Evolutionary conservation across 768 basidiomycete genomes (phyloP).

Genomic region (Termitomyces sp.): DNA sequence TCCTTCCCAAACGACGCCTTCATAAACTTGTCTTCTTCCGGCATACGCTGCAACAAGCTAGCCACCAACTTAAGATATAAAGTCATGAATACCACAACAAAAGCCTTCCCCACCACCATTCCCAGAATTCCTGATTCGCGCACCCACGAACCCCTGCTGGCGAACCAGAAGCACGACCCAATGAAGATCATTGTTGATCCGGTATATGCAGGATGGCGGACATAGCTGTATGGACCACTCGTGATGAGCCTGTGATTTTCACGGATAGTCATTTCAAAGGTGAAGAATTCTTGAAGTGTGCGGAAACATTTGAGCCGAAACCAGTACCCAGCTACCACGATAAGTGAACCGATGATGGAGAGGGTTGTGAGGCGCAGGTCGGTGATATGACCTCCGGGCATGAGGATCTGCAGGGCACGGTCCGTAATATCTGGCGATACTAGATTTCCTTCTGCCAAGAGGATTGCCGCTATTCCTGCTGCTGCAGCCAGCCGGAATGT

Average conservation of each 20-base stretch:
- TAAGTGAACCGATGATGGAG: constrained; percentile 28
- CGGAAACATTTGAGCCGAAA: constrained; percentile 39
- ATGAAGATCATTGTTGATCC: background rate
- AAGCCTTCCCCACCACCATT: background rate
- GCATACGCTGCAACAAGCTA: no score
- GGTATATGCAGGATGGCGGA: background rate
- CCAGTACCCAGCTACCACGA: constrained; percentile 26
- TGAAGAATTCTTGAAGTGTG: constrained; percentile 34
- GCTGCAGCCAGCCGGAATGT: background rate
- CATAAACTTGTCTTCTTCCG: no score
- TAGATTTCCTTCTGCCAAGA: background rate
- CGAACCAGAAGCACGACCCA: background rate
- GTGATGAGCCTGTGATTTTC: background rate
- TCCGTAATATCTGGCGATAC: background rate
- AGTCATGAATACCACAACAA: background rate
- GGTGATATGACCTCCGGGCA: background rate
- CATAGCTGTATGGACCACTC: background rate
- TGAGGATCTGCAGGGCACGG: background rate
- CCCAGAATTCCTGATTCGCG: background rate
- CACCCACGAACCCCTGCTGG: background rate
- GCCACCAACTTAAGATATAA: no score
- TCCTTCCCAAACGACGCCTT: no score
- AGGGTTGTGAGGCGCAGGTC: constrained; percentile 20
- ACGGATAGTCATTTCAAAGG: constrained; percentile 23
- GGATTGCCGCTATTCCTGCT: constrained; percentile 5